These are phyloP conservation scores for Candida gorgasii DNA, from an alignment of 805 yeast genomes.

Conservation along the genomic window DNA sequence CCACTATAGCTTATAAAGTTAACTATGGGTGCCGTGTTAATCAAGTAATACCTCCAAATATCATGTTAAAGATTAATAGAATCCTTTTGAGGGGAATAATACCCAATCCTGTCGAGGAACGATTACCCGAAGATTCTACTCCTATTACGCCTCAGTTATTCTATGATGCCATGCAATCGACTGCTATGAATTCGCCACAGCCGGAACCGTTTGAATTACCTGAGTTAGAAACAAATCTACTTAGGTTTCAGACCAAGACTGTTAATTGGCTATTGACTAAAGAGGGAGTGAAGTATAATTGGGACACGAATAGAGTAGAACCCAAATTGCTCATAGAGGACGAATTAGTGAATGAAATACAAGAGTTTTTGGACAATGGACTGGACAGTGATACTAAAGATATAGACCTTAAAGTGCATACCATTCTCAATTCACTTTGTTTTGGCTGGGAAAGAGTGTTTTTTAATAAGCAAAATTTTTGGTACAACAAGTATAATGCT, in stretches of 20 bases:
- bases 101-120: slow-evolving; percentile 8
- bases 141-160: slow-evolving; percentile 41
- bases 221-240: slow-evolving; percentile 43
- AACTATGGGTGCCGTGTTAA: slow-evolving; percentile 20
- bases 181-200: slow-evolving; percentile 30
- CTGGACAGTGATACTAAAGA: background rate
- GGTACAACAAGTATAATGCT: slow-evolving; percentile 55
- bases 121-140: slow-evolving; percentile 11
- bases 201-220: slow-evolving; percentile 33
- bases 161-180: slow-evolving; percentile 50
- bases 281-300: slow-evolving; percentile 47
- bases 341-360: slow-evolving; percentile 4
- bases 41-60: slow-evolving; percentile 19
- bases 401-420: slow-evolving; percentile 23
- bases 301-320: slow-evolving; percentile 22
- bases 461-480: slow-evolving; percentile 22
- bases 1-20: slow-evolving; percentile 18
- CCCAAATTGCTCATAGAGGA: slow-evolving; percentile 17
- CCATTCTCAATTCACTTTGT: slow-evolving; percentile 40
- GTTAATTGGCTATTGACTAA: slow-evolving; percentile 56
- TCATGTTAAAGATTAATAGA: slow-evolving; percentile 16
- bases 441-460: slow-evolving; percentile 52
- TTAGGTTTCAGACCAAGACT: slow-evolving; percentile 55
- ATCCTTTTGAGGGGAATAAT: slow-evolving; percentile 5
- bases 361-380: background rate